Percentiles rank a stretch among this genome's conserved stretches.
These are phyloP conservation scores for Pichia thaimueangensis DNA, from an alignment of 805 yeast genomes.

Conservation along the genomic window DNA sequence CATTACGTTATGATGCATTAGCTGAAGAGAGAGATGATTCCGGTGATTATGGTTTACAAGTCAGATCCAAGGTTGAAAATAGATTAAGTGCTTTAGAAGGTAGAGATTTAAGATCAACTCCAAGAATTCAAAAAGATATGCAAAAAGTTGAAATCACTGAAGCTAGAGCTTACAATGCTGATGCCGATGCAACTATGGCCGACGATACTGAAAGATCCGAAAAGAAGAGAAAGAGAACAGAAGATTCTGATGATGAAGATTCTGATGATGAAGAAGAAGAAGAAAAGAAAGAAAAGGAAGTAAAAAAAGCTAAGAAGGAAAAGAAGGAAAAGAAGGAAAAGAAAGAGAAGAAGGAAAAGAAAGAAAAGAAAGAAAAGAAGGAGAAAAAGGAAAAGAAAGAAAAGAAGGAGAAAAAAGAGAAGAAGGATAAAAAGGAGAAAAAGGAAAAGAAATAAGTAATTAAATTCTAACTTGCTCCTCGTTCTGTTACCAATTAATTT, in stretches of 20 bases:
- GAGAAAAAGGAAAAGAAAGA: slow-evolving; percentile 22
- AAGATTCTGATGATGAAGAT: slow-evolving; percentile 25
- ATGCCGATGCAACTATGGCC: slow-evolving; percentile 56
- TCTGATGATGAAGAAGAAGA: slow-evolving; percentile 19
- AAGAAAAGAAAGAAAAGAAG: slow-evolving; percentile 28
- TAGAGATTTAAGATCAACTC: slow-evolving; percentile 87
- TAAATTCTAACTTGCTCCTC: too few species aligned
- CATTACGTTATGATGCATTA: slow-evolving; percentile 92
- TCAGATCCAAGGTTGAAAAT: slow-evolving; percentile 88
- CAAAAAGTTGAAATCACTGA: slow-evolving; percentile 83
- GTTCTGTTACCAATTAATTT: too few species aligned
- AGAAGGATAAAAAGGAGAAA: slow-evolving; percentile 16
- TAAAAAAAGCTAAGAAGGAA: slow-evolving; percentile 22
- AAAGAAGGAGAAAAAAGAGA: slow-evolving; percentile 9
- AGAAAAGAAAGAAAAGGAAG: slow-evolving; percentile 20
- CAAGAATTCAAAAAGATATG: slow-evolving; percentile 74
- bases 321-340: slow-evolving; percentile 23
- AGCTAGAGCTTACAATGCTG: slow-evolving; percentile 86
- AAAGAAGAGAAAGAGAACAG: slow-evolving; percentile 21
- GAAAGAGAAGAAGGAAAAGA: slow-evolving; percentile 29
- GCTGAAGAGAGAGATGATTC: slow-evolving; percentile 96
- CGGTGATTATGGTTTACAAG: slow-evolving; percentile 88
- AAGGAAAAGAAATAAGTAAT: slow-evolving; percentile 27
- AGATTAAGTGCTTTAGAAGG: slow-evolving; percentile 95
- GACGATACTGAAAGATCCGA: slow-evolving; percentile 14